These are phyloP conservation scores for Sporothrix inflata DNA, from an alignment of 2,329 filamentous ascomycete species.

Conservation along the genomic window DNA sequence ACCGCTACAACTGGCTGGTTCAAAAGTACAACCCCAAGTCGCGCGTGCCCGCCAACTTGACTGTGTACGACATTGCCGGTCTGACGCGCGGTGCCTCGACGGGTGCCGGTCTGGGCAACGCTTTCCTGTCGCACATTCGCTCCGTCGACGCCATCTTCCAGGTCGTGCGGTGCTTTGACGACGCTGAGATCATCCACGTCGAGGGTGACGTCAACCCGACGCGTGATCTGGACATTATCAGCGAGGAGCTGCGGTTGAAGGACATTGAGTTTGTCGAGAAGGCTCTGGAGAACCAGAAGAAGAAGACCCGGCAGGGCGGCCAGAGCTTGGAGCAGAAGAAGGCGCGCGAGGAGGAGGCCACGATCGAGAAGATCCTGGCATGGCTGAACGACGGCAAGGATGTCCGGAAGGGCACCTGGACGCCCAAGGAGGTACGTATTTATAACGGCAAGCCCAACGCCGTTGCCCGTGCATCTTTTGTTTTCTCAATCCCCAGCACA, in stretches of 20 bases:
- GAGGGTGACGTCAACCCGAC: conserved; percentile 97
- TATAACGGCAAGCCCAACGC: neutral
- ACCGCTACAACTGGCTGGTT: conserved; percentile 92
- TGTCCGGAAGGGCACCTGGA: conserved; percentile 87
- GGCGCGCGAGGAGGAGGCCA: conserved; percentile 90
- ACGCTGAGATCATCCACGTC: conserved; percentile 99
- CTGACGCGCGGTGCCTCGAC: conserved; percentile 94
- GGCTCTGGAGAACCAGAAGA: conserved; percentile 85
- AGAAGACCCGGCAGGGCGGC: conserved; percentile 92
- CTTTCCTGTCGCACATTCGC: conserved; percentile 98
- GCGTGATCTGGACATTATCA: conserved; percentile 94
- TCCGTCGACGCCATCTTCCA: conserved; percentile 98
- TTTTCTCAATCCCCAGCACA: neutral
- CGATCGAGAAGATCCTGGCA: conserved; percentile 84
- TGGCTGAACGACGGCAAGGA: conserved; percentile 89
- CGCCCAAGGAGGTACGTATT: conserved; percentile 85
- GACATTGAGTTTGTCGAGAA: conserved; percentile 99
- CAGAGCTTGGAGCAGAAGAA: conserved; percentile 98
- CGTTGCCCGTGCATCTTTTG: neutral
- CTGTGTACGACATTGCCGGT: conserved; percentile 98
- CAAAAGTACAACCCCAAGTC: conserved; percentile 99
- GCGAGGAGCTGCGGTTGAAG: conserved; percentile 93
- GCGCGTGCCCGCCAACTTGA: conserved; percentile 93
- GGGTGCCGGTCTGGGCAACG: conserved; percentile 94
- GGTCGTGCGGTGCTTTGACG: conserved; percentile 95